Evolutionary conservation across 805 yeast genomes (phyloP), one percentile per base, ranked within the genome.

Genomic region (Candida odintsovae): DNA sequence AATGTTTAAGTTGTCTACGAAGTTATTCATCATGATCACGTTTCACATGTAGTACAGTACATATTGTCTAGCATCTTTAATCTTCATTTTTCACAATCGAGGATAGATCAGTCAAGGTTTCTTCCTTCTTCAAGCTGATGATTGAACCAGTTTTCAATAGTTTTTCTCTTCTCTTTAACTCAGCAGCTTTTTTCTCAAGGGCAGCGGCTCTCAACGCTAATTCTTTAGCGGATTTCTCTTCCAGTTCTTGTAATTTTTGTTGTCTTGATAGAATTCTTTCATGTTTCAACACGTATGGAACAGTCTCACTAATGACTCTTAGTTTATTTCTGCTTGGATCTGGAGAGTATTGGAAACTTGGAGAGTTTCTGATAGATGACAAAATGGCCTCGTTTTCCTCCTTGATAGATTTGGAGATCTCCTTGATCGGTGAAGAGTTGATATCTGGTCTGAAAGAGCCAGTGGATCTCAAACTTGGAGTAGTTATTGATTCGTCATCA

Each of bases 231-330:
- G 86, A 78, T 51, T 82, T 83, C 58, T 83, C 82, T 62, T 86
- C 95, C 66, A 86, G 67, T 55, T 86, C 89, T 61, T 86, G 90
- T 43, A 86, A 68, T 66, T 83, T 86, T 48, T 82, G 87, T 59
- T 86, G 90, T 63, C 86, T 82, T 44, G 84, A 83, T 53, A 80
- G 66, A 47, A 86, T 76, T 47, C 84, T 76, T 64, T 86, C 92
- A 63, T 86, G 92, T 61, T 87, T 77, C 51, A 86, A 68, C 29
- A 85, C 83, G 55, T 86, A 86, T n/a, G 95, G 95, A 21, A 86
- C 87, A 1, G 94, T 86, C 59, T 85, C 92, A 38, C 90, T 82
- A 46, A 86, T 80, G 59, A 82, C 86, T 60, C 95, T 73, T 53
- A 86, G 68, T 64, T 84, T 86, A 53, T 73, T 73, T 52, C 87